Evolutionary conservation across 768 basidiomycete genomes (phyloP).

Genomic region (Clitopilus hobsonii): DNA sequence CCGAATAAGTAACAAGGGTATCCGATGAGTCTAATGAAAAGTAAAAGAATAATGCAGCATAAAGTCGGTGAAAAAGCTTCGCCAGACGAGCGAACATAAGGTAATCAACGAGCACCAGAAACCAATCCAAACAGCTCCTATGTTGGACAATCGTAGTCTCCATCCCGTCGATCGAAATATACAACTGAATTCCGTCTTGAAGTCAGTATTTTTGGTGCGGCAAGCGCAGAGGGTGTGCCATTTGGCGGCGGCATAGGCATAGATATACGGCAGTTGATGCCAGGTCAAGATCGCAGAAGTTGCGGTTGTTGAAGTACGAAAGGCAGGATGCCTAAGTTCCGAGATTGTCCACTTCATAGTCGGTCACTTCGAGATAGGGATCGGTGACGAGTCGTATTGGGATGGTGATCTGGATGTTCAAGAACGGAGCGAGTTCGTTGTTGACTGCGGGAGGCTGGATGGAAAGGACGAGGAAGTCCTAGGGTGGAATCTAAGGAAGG

Average conservation of each 20-base stretch:
- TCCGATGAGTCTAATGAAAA: neutral
- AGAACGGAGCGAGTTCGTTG: conserved; percentile 25
- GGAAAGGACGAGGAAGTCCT: conserved; percentile 57
- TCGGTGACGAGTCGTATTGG: conserved; percentile 60
- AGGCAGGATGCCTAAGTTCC: neutral
- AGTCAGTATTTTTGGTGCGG: neutral
- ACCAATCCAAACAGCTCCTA: neutral
- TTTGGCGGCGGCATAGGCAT: neutral
- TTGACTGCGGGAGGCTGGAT: conserved; percentile 31
- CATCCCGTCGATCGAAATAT: neutral
- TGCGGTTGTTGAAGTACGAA: neutral
- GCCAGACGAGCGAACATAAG: neutral
- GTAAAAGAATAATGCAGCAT: neutral
- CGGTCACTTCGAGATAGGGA: conserved; percentile 28
- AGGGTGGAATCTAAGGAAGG: conserved; percentile 1
- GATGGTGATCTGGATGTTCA: conserved; percentile 36
- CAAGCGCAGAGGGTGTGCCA: neutral
- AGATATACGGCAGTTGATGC: neutral
- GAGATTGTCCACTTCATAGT: conserved; percentile 8
- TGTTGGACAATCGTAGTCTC: neutral
- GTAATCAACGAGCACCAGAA: neutral
- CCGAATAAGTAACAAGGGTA: neutral
- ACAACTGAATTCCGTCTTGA: neutral
- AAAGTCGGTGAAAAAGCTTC: neutral
- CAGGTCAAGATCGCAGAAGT: neutral